Conservation (phyloP, 2,329 filamentous ascomycete genomes). For the Pezicula neosporulosa region DNA sequence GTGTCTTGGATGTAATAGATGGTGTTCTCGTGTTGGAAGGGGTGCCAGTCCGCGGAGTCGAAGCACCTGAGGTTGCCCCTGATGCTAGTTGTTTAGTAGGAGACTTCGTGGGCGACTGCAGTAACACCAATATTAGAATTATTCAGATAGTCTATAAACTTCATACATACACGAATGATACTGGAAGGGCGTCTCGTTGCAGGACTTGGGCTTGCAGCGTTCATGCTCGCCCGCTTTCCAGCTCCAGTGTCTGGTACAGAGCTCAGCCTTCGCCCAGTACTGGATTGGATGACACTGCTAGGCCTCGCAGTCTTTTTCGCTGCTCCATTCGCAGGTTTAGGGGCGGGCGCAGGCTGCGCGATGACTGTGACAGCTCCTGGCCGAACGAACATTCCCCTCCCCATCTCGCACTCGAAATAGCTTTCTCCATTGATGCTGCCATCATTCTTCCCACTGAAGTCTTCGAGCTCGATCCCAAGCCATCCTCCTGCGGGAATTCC, state of each 20-base stretch:
- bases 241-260: conserved; percentile 48
- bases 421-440: conserved; percentile 82
- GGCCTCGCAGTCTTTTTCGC: conserved; percentile 35
- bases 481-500: conserved; percentile 77
- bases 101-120: conserved; percentile 72
- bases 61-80: conserved; percentile 49
- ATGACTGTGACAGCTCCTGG: conserved; percentile 64
- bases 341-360: conserved; percentile 39
- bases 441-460: conserved; percentile 86
- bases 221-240: conserved; percentile 64
- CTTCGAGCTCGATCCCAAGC: conserved; percentile 85
- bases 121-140: conserved; percentile 16
- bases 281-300: conserved; percentile 38
- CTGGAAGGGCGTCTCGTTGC: conserved; percentile 57
- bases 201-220: conserved; percentile 71
- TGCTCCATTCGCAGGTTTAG: conserved; percentile 25
- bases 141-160: background rate
- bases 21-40: conserved; percentile 51
- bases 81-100: conserved; percentile 69
- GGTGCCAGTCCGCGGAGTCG: conserved; percentile 61
- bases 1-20: conserved; percentile 42
- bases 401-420: conserved; percentile 84
- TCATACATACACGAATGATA: conserved; percentile 48
- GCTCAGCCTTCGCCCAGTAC: conserved; percentile 35
- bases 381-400: conserved; percentile 78